These are phyloP conservation scores for Rhododendron kiyosumense DNA, from an alignment of 148 eudicot species.

Conservation along the genomic window DNA sequence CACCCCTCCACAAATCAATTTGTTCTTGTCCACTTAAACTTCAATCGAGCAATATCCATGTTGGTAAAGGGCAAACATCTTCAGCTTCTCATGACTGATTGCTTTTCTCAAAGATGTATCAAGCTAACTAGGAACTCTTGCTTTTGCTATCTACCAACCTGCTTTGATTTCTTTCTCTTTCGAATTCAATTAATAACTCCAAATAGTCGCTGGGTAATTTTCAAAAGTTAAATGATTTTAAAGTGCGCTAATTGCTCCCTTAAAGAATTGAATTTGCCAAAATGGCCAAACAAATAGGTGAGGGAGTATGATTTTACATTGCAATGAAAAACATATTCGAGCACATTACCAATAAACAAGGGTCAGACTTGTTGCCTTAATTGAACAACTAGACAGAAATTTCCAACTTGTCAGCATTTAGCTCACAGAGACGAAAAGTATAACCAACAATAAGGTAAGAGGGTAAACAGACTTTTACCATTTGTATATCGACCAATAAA, in stretches of 20 bases:
- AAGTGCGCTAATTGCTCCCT: background rate
- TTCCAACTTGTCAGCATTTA: background rate
- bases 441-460: background rate
- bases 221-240: background rate
- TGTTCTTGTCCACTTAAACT: background rate
- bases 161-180: background rate
- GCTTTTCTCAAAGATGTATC: background rate
- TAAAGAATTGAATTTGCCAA: background rate
- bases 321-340: background rate
- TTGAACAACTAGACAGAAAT: background rate
- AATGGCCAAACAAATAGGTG: background rate
- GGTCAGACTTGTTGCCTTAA: background rate
- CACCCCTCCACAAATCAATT: background rate
- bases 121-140: background rate
- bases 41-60: background rate
- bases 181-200: background rate
- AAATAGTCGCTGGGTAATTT: background rate
- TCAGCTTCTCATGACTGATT: background rate
- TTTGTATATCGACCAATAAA: conserved; percentile 41
- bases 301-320: background rate
- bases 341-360: background rate
- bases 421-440: background rate
- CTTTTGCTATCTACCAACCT: background rate
- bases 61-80: background rate
- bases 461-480: conserved; percentile 25